Base-by-base conservation (phyloP, 208 protist genomes). In the Willaertia magna region DNA sequence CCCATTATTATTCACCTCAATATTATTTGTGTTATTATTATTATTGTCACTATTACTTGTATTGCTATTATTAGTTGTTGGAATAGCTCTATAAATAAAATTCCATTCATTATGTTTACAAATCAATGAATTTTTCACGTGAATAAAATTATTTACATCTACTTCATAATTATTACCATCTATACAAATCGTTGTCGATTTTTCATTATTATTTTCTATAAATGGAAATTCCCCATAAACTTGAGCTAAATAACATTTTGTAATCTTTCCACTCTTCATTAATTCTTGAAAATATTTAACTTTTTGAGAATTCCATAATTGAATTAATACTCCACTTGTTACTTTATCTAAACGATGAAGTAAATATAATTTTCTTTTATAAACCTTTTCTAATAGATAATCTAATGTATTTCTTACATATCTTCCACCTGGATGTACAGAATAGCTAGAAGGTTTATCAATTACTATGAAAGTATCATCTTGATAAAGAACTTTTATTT, bases 401-500 rank as follows among this genome's bases (percentile, higher is more conserved):
- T 88, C 48, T 6, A 94, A 26, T 22, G 91, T 87, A 74, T 94
- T 94, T 46, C 92, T 87, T 34, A 88, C 52, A 83, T 91, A 94
- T 84, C 92, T 39, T 14, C 89, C 89, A 39, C 86, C 91, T 4
- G 90, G 88, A 52, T 93, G 91, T n/a, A 84, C 46, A 30, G 52
- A 51, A 30, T 55, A 9, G 2, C 26, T 81, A 49, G 83, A 11
- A 26, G 86, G 75, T 79, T 79, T 79, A 55, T 83, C 51, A 59
- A 75, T 39, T 1, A 83, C 83, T 83, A 79, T 30, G 34, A 42
- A 30, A 22, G 92, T 88, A 12, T 89, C 86, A 52, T 82, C 44
- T 4, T 39, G 9, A 40, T 40, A 52, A 20, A 52, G 18, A 26
- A 82, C 18, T 47, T 47, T 4, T 42, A 79, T 79, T 6, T n/a